phyloP scores from a whole-genome alignment of 2,329 filamentous ascomycete species.

The Aureobasidium sp. region DNA sequence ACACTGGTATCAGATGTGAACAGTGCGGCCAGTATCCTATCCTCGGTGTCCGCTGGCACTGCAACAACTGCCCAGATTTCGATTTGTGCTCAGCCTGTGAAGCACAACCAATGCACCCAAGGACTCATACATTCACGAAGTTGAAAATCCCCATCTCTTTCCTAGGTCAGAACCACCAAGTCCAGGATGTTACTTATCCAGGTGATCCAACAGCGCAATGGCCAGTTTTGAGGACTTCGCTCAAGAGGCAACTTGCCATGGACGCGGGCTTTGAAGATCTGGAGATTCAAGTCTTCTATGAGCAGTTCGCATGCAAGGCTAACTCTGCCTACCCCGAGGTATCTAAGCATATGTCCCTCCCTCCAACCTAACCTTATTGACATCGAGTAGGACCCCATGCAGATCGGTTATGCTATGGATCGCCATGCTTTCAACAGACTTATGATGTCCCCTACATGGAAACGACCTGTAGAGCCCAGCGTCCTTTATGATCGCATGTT shows the following conservation, averaged over 20 bases:
- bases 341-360: background rate
- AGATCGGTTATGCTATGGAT: constrained; percentile 76
- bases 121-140: constrained; percentile 95
- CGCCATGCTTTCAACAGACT: constrained; percentile 87
- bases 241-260: constrained; percentile 54
- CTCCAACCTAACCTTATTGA: background rate
- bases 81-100: constrained; percentile 94
- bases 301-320: constrained; percentile 92
- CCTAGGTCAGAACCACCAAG: constrained; percentile 67
- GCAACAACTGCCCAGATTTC: constrained; percentile 91
- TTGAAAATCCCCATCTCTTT: constrained; percentile 83
- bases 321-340: constrained; percentile 67
- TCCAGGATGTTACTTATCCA: constrained; percentile 78
- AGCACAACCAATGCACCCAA: constrained; percentile 63
- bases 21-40: constrained; percentile 82
- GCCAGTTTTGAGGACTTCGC: constrained; percentile 55
- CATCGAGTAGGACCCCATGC: constrained; percentile 54
- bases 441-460: constrained; percentile 51
- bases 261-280: constrained; percentile 59
- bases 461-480: constrained; percentile 75
- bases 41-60: constrained; percentile 84
- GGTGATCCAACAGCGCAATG: constrained; percentile 70
- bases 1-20: constrained; percentile 88
- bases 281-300: constrained; percentile 88
- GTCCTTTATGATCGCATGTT: constrained; percentile 96